phyloP scores from a whole-genome alignment of 2,329 filamentous ascomycete genomes.

The Tolypocladium sp. region DNA sequence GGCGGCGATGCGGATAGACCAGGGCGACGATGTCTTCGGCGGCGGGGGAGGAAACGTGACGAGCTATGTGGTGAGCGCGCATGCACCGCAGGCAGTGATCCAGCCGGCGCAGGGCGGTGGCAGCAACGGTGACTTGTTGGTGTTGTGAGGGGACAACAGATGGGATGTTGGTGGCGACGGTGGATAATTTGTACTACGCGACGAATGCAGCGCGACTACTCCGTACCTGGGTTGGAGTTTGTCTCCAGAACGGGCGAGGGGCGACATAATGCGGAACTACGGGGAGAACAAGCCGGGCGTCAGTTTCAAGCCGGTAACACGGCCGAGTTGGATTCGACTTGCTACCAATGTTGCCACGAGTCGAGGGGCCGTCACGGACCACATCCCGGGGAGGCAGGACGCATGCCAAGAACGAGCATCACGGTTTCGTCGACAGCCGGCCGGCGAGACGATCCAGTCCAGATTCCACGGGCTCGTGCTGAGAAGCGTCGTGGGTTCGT shows the following conservation, averaged over 20 bases:
- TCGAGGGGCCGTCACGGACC: background rate
- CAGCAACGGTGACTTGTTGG: slow-evolving; percentile 63
- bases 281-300: no score
- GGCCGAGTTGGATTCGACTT: background rate
- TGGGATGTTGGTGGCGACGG: background rate
- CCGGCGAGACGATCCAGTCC: background rate
- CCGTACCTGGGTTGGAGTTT: background rate
- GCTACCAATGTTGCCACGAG: background rate
- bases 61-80: slow-evolving; percentile 71
- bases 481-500: background rate
- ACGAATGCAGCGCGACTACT: background rate
- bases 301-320: no score
- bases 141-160: slow-evolving; percentile 36
- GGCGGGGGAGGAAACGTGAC: slow-evolving; percentile 44
- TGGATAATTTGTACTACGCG: background rate
- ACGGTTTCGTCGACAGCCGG: background rate
- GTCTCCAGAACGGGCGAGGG: background rate
- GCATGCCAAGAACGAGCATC: background rate
- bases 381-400: background rate
- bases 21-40: slow-evolving; percentile 53
- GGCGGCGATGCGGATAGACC: slow-evolving; percentile 60
- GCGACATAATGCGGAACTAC: background rate
- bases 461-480: background rate
- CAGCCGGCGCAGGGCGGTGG: slow-evolving; percentile 56
- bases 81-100: slow-evolving; percentile 66